These are phyloP conservation scores for Citrus trifoliata DNA, from an alignment of 345 rosid genomes.

Conservation along the genomic window DNA sequence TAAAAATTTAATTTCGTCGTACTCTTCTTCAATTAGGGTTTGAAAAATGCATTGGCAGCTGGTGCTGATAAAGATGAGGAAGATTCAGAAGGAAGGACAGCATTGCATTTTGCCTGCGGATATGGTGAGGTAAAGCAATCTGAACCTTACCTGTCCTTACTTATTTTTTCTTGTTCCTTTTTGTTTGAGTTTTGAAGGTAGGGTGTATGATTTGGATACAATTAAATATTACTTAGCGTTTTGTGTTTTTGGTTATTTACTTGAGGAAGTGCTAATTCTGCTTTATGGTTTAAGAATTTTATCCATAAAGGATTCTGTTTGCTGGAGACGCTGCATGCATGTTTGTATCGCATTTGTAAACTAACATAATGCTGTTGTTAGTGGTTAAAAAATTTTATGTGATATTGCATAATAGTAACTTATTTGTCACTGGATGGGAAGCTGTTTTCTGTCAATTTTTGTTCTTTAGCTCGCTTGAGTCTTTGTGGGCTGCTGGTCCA, in stretches of 20 bases:
- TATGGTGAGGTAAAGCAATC: conserved; percentile 81
- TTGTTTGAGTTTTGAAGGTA: not conserved
- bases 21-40: conserved; percentile 48
- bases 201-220: not conserved
- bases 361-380: not conserved
- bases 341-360: not conserved
- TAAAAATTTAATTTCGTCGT: not conserved
- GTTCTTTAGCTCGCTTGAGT: not conserved
- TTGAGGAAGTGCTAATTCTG: not conserved
- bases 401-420: not conserved
- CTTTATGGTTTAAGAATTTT: not conserved
- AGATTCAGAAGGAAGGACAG: conserved; percentile 98
- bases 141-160: not conserved
- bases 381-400: not conserved
- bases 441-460: not conserved
- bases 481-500: not conserved
- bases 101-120: conserved; percentile 98
- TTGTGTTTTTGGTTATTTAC: not conserved
- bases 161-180: not conserved
- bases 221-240: not conserved
- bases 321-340: not conserved
- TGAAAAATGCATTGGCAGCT: conserved; percentile 72
- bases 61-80: conserved; percentile 96
- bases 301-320: not conserved
- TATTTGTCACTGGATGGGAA: not conserved